Evolutionary conservation across 805 yeast genomes (phyloP), one percentile per base, ranked within the genome.

Genomic region (Pichia exigua): DNA sequence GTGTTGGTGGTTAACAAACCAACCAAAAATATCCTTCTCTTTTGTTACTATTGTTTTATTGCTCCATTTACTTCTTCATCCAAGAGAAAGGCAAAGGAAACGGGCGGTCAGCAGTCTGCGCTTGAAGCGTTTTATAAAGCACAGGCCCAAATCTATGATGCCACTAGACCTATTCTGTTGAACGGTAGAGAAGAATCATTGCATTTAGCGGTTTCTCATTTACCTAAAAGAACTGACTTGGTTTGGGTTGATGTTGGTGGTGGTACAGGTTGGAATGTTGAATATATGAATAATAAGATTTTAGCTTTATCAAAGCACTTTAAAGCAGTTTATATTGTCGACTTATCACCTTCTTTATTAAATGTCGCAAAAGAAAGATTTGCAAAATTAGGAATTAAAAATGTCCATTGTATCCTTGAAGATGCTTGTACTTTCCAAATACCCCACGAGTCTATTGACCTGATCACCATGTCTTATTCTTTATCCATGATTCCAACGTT

Each of bases 231-330:
- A 27, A 61, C 64, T 42, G 74, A 75, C 47, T 67, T 83, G 44
- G 80, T 83, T 44, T 85, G 91, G 91, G 73, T 85, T 47, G 91
- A 85, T 63, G 77, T 87, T 61, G 95, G 95, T 47, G 95, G 95
- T 32, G 95, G 95, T 24, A 87, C 95, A 7, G 95, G 95, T 46
- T 74, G 81, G 66, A 87, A 87, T 68, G 83, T 87, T 60, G 94
- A 87, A 66, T 74, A 76, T 59, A 87, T 87, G 95, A 72, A 83
- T 63, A 63, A 71, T 30, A 15, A 30, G 43, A 68, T 80, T 45
- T 68, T 77, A 47, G 73, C 81, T 15, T 65, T 82, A 43, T 57
- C 69, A 28, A 61, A 65, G 26, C 67, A 72, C 56, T 87, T 87
- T 66, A 75, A 77, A 57, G 85, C 85, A 15, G 75, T 87, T 46